Conservation (phyloP, 257 asterid species). For the Solanum etuberosum region DNA sequence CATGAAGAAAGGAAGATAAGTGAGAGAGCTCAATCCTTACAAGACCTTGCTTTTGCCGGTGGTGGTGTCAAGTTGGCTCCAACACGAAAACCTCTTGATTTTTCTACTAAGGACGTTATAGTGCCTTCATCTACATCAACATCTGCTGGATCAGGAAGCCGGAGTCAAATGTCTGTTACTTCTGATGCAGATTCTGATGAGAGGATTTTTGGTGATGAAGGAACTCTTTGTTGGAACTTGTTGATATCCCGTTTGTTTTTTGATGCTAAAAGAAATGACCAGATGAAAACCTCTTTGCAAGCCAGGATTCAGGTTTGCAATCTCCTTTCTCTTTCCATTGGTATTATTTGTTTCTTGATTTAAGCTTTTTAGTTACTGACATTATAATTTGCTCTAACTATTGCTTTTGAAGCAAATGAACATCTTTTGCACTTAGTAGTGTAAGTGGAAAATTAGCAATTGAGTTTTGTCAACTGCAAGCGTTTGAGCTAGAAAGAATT, state of each 20-base stretch:
- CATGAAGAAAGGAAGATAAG: conserved; percentile 46
- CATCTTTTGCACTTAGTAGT: neutral
- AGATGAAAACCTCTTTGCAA: conserved; percentile 40
- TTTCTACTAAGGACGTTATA: conserved; percentile 25
- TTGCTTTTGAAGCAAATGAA: neutral
- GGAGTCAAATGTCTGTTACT: conserved; percentile 28
- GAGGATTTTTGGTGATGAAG: conserved; percentile 51
- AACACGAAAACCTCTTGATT: conserved; percentile 25
- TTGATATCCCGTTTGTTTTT: conserved; percentile 72
- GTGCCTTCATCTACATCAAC: conserved; percentile 30
- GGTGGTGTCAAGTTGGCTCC: conserved; percentile 28
- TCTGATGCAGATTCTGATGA: conserved; percentile 47
- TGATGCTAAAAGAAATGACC: conserved; percentile 62
- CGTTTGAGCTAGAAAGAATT: neutral
- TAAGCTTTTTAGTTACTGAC: neutral
- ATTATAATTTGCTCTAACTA: neutral
- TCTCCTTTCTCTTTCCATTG: conserved; percentile 12
- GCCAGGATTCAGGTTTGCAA: conserved; percentile 61
- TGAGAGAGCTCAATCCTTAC: conserved; percentile 36
- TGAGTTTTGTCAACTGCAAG: neutral
- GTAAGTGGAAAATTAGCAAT: neutral
- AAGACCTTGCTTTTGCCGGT: conserved; percentile 28
- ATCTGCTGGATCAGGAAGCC: conserved; percentile 27
- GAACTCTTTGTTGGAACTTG: conserved; percentile 71
- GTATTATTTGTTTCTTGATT: neutral